Percentiles rank a stretch among this genome's conserved stretches.
Evolutionary conservation across 163 green algal genomes (phyloP).

Genomic region (Prototheca wickerhamii): DNA sequence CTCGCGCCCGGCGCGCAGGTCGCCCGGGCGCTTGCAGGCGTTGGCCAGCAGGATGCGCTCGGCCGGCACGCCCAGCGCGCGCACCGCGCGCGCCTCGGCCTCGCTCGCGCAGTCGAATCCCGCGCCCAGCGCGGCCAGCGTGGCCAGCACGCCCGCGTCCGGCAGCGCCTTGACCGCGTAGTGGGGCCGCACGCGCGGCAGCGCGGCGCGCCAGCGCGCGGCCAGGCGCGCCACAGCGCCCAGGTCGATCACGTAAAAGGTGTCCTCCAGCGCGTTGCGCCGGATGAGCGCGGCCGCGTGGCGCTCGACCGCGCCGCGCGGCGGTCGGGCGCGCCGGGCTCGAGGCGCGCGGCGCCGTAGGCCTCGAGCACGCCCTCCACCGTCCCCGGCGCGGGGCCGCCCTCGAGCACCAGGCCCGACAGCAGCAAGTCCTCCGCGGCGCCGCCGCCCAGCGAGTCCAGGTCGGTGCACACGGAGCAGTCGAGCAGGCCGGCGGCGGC

Average conservation of each 20-base stretch:
- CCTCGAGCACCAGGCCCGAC: not conserved
- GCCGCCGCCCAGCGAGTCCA: conserved; percentile 10
- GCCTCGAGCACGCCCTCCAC: conserved; percentile 8
- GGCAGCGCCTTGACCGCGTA: conserved; percentile 97
- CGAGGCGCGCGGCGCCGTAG: conserved; percentile 1
- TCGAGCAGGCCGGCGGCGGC: not conserved
- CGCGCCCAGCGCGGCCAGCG: conserved; percentile 70
- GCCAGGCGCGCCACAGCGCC: conserved; percentile 65
- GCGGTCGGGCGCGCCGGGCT: not conserved
- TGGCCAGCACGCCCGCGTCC: conserved; percentile 66
- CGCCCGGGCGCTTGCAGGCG: conserved; percentile 45
- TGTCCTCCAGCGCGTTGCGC: conserved; percentile 63
- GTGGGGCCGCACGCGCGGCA: conserved; percentile 86
- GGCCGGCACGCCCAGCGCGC: conserved; percentile 41
- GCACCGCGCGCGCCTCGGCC: conserved; percentile 69
- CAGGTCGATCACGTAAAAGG: conserved; percentile 87
- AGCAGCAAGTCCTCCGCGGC: not conserved
- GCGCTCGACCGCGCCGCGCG: conserved; percentile 18
- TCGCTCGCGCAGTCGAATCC: conserved; percentile 95
- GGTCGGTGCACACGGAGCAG: conserved; percentile 2
- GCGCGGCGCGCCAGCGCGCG: conserved; percentile 45
- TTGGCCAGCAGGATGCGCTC: conserved; percentile 53
- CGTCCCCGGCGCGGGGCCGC: not conserved
- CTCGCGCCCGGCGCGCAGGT: conserved; percentile 38
- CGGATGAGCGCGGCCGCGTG: conserved; percentile 28